Evolutionary conservation across 805 yeast genomes (phyloP).

Genomic region (Cyberlindnera xylosilytica): DNA sequence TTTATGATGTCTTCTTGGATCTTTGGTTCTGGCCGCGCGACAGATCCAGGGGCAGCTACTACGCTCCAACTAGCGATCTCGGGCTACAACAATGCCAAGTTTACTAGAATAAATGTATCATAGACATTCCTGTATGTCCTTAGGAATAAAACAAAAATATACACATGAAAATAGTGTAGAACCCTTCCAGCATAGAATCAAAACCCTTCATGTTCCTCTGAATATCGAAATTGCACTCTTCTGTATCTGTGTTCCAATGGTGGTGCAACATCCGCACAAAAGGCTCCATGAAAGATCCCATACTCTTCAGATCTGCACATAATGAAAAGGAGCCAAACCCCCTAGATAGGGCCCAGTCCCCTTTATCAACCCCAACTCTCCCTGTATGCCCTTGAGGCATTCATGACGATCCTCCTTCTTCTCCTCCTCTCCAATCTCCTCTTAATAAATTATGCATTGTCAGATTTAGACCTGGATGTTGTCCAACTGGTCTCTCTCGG

Average conservation of each 20-base stretch:
- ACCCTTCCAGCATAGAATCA: background rate
- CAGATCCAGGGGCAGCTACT: too few species aligned
- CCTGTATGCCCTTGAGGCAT: too few species aligned
- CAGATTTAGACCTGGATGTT: conserved; percentile 42
- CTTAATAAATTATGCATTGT: conserved; percentile 8
- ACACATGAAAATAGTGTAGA: conserved; percentile 4
- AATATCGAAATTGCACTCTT: too few species aligned
- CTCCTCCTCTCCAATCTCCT: background rate
- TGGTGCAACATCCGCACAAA: background rate
- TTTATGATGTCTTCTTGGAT: conserved; percentile 1
- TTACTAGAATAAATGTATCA: background rate
- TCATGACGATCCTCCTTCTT: background rate
- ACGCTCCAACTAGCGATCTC: too few species aligned
- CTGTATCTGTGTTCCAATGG: too few species aligned
- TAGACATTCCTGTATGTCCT: conserved; percentile 1
- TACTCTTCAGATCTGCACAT: background rate
- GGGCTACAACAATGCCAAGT: background rate
- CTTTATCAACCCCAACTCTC: too few species aligned
- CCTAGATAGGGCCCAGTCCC: too few species aligned
- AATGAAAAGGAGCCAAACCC: background rate
- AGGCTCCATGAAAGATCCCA: background rate
- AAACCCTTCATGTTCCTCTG: too few species aligned
- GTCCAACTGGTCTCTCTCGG: conserved; percentile 87
- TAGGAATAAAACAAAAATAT: conserved; percentile 3
- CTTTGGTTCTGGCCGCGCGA: background rate